Evolutionary conservation across 2,329 filamentous ascomycete genomes (phyloP).

Genomic region (Phaeosphaeria sp.): DNA sequence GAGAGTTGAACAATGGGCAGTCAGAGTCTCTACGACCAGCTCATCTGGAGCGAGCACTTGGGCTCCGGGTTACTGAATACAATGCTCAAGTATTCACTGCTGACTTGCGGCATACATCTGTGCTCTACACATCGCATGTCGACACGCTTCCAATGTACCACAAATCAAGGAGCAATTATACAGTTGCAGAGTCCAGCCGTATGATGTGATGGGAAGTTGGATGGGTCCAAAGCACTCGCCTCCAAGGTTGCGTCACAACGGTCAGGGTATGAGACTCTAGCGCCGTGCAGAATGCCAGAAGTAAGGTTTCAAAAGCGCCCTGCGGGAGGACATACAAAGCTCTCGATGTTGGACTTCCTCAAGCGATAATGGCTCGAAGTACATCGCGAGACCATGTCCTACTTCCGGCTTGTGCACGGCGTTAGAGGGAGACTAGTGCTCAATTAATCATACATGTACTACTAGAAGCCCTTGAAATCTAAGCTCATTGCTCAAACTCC

Average conservation of each 20-base stretch:
- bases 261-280: not conserved
- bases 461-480: not conserved
- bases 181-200: not conserved
- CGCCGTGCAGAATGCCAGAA: too few species aligned
- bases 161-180: not conserved
- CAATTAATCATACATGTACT: too few species aligned
- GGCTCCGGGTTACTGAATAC: not conserved
- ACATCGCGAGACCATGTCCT: too few species aligned
- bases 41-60: not conserved
- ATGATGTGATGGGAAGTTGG: not conserved
- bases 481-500: not conserved
- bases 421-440: too few species aligned
- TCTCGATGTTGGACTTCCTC: too few species aligned
- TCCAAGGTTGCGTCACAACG: not conserved
- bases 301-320: too few species aligned
- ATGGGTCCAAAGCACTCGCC: not conserved
- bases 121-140: too few species aligned
- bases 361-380: too few species aligned
- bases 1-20: too few species aligned
- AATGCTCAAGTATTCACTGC: not conserved
- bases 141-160: too few species aligned
- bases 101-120: not conserved
- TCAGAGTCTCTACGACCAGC: not conserved
- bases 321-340: too few species aligned
- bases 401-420: too few species aligned